These are phyloP conservation scores for Xylaria sp. DNA, from an alignment of 495 filamentous ascomycete species.

Conservation along the genomic window DNA sequence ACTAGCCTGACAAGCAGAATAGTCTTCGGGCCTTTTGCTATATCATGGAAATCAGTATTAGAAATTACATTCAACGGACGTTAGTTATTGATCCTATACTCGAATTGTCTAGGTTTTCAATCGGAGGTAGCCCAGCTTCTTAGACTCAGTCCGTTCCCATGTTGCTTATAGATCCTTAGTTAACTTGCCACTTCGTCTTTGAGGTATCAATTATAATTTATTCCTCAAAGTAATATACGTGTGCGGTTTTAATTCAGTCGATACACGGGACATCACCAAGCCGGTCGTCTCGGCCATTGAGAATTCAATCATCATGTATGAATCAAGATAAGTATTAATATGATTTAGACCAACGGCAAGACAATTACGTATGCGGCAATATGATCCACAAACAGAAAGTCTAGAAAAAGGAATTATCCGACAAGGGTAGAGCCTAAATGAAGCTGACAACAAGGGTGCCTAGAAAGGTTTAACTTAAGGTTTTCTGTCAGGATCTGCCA, in stretches of 20 bases:
- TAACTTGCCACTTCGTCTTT: not conserved
- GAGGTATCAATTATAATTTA: not conserved
- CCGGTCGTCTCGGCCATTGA: not conserved
- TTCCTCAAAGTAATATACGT: not conserved
- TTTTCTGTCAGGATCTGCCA: no score
- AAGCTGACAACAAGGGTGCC: not conserved
- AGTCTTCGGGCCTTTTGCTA: not conserved
- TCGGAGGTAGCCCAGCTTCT: not conserved
- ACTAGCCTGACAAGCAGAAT: no score
- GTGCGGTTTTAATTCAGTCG: not conserved
- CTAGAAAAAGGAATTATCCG: not conserved
- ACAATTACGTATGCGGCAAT: not conserved
- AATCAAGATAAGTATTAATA: not conserved
- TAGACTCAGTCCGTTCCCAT: not conserved
- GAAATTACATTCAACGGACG: not conserved
- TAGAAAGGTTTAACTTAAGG: not conserved
- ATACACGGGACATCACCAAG: not conserved
- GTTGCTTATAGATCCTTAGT: not conserved
- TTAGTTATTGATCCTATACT: no score
- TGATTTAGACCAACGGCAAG: not conserved
- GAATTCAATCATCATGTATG: not conserved
- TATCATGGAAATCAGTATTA: not conserved
- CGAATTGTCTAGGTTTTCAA: not conserved
- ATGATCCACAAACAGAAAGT: not conserved
- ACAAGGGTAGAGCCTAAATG: not conserved